A percentile compares a stretch with the other conserved stretches of the same genome.
phyloP scores from a whole-genome alignment of 306 rosid genomes.

The Macrotyloma uniflorum region DNA sequence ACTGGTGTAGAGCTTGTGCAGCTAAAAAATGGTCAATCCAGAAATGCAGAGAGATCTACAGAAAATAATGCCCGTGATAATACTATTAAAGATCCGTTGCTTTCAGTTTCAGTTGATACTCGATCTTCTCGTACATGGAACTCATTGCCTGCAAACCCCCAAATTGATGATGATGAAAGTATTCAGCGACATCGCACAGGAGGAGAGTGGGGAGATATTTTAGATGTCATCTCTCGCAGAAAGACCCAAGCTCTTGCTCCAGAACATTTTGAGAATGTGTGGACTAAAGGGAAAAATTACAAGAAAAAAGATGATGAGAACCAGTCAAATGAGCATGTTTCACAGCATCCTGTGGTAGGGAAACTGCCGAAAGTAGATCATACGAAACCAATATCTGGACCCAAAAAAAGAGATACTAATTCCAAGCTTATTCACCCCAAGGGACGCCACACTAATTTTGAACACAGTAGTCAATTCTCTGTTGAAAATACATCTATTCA shows the following conservation, averaged over 20 bases:
- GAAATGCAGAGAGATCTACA: constrained; percentile 42
- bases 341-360: constrained; percentile 49
- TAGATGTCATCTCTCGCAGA: constrained; percentile 83
- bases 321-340: constrained; percentile 52
- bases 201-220: constrained; percentile 94
- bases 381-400: constrained; percentile 48
- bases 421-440: constrained; percentile 52
- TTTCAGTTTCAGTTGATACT: constrained; percentile 65
- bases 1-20: constrained; percentile 93
- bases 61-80: constrained; percentile 48
- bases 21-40: constrained; percentile 66
- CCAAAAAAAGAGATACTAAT: constrained; percentile 48
- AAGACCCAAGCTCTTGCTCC: constrained; percentile 95
- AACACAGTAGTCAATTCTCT: constrained; percentile 38
- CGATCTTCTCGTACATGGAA: constrained; percentile 78
- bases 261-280: constrained; percentile 89
- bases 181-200: constrained; percentile 56
- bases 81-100: constrained; percentile 81
- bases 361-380: constrained; percentile 49
- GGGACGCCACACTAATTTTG: constrained; percentile 50
- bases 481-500: constrained; percentile 41
- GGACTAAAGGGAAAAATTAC: constrained; percentile 91
- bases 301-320: constrained; percentile 61
- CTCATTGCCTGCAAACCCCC: constrained; percentile 57
- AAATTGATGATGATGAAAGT: constrained; percentile 52